Evolutionary conservation across 2,329 filamentous ascomycete genomes (phyloP).

Genomic region (Aspergillus quadrilineatus): DNA sequence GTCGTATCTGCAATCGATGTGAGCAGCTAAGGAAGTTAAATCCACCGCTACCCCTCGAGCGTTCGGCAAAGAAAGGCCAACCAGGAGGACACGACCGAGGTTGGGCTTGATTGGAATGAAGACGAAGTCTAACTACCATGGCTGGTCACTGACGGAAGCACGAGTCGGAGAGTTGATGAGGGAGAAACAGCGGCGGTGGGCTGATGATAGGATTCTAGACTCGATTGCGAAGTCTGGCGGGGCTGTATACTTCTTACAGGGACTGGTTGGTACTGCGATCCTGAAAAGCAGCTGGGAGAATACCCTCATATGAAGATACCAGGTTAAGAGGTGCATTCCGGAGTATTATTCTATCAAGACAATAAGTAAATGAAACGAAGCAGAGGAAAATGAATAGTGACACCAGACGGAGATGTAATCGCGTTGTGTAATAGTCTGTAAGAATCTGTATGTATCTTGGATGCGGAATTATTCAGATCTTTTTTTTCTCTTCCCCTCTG

Average conservation of each 20-base stretch:
- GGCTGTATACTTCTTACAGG: background rate
- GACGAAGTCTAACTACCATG: background rate
- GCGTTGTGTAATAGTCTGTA: background rate
- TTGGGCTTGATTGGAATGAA: background rate
- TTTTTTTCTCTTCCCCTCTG: slow-evolving; percentile 15
- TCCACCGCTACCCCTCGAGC: slow-evolving; percentile 10
- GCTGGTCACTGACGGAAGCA: background rate
- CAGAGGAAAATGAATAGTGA: background rate
- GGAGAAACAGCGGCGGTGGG: slow-evolving; percentile 3
- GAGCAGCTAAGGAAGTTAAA: slow-evolving; percentile 8
- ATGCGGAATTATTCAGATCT: background rate
- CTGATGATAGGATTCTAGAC: slow-evolving; percentile 20
- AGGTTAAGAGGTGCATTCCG: background rate
- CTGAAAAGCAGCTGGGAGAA: background rate
- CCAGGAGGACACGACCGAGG: slow-evolving; percentile 1
- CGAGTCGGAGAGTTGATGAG: no score
- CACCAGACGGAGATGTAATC: background rate
- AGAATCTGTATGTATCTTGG: background rate
- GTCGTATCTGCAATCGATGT: slow-evolving; percentile 13
- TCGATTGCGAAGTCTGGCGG: slow-evolving; percentile 7
- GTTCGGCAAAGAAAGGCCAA: slow-evolving; percentile 5
- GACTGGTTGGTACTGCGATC: background rate
- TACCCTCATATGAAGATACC: background rate
- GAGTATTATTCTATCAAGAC: background rate
- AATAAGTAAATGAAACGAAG: background rate